Conservation (phyloP, 164 flowering plant species). For the Piper longum region DNA sequence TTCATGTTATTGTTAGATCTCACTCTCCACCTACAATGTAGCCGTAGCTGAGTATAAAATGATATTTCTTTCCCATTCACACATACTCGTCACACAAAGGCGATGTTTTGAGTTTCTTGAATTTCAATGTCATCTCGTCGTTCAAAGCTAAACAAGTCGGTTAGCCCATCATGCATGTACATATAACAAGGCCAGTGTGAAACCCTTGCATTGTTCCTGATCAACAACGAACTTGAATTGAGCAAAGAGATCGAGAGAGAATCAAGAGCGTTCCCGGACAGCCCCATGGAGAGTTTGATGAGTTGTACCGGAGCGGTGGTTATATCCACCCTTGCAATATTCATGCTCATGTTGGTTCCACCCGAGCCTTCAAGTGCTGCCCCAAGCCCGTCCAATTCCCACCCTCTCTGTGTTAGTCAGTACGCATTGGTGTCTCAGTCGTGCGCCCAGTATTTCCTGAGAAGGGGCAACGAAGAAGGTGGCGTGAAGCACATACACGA, state of each 20-base stretch:
- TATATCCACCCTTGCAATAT: background rate
- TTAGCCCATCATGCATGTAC: too few species aligned
- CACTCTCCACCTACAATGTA: too few species aligned
- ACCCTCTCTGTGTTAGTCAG: constrained; percentile 1
- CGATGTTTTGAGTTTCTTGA: too few species aligned
- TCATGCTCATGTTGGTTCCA: background rate
- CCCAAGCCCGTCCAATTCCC: background rate
- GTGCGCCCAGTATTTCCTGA: background rate
- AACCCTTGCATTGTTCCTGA: background rate
- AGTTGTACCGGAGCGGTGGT: background rate
- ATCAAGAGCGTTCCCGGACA: too few species aligned
- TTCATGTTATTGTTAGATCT: too few species aligned
- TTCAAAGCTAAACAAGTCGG: too few species aligned
- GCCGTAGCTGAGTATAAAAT: too few species aligned
- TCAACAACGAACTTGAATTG: background rate
- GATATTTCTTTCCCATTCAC: too few species aligned
- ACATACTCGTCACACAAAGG: too few species aligned
- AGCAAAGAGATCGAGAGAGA: too few species aligned
- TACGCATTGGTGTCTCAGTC: constrained; percentile 1
- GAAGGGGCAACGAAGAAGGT: background rate
- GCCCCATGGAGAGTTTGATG: background rate
- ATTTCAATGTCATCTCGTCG: too few species aligned
- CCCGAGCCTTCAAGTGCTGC: background rate
- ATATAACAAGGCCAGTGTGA: too few species aligned
- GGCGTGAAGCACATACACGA: background rate